phyloP scores from a whole-genome alignment of 352 stramenopile genomes.

The Nothophytophthora sp. region DNA sequence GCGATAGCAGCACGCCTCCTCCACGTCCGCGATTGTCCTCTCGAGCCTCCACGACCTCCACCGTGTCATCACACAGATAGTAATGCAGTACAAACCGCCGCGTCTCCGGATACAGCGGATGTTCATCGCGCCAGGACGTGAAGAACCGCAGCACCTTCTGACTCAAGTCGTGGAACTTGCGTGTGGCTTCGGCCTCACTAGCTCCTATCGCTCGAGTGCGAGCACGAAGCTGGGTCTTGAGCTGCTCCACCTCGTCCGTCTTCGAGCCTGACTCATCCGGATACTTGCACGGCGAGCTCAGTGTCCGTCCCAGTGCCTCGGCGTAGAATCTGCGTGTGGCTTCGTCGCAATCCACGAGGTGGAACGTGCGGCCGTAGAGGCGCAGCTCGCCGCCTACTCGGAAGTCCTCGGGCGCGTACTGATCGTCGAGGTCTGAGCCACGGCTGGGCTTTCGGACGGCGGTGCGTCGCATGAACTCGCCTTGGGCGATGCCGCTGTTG shows the following conservation, averaged over 20 bases:
- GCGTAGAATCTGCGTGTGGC: conserved; percentile 84
- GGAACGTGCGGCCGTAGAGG: conserved; percentile 82
- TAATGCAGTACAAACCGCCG: conserved; percentile 91
- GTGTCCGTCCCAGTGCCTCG: conserved; percentile 38
- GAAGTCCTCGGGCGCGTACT: conserved; percentile 78
- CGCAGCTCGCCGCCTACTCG: conserved; percentile 67
- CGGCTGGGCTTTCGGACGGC: conserved; percentile 35
- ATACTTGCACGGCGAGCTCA: conserved; percentile 56
- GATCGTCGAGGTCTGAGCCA: conserved; percentile 23
- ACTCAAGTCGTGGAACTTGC: conserved; percentile 79
- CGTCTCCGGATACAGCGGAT: conserved; percentile 91
- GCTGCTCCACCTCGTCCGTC: conserved; percentile 51
- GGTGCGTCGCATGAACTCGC: conserved; percentile 86
- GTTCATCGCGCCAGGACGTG: conserved; percentile 89
- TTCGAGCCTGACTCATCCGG: conserved; percentile 71
- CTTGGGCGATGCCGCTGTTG: conserved; percentile 91
- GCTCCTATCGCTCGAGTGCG: conserved; percentile 27
- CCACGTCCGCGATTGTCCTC: conserved; percentile 45
- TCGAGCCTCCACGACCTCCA: conserved; percentile 88
- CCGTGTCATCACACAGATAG: conserved; percentile 91
- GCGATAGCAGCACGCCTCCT: conserved; percentile 78
- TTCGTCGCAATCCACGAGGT: conserved; percentile 89
- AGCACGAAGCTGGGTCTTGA: conserved; percentile 40
- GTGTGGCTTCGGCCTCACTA: conserved; percentile 47
- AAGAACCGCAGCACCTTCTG: conserved; percentile 92